Evolutionary conservation across 2,329 filamentous ascomycete genomes (phyloP).

Genomic region (Epichloe glyceriae): DNA sequence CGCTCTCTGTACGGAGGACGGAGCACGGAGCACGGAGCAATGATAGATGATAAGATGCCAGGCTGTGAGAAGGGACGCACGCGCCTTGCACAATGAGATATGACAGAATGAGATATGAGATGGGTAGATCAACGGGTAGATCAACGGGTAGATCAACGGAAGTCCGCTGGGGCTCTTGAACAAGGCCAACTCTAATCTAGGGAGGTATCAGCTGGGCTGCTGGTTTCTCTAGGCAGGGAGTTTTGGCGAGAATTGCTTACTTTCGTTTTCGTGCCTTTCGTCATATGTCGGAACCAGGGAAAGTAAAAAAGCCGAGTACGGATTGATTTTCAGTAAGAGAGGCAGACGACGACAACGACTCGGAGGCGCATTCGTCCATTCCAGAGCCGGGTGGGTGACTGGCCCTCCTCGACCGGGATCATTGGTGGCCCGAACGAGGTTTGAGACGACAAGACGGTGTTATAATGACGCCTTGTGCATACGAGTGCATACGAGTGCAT

Average conservation of each 20-base stretch:
- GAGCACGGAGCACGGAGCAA: too few relatives aligned
- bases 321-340: not conserved
- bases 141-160: too few relatives aligned
- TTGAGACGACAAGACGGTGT: not conserved
- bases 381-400: not conserved
- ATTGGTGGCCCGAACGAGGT: not conserved
- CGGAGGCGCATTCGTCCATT: not conserved
- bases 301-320: not conserved
- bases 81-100: too few relatives aligned
- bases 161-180: not conserved
- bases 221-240: too few relatives aligned
- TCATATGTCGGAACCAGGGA: not conserved
- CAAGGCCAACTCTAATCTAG: not conserved
- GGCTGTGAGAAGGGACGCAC: not conserved
- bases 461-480: not conserved
- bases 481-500: too few relatives aligned
- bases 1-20: not conserved
- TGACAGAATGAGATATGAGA: too few relatives aligned
- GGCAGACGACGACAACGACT: not conserved
- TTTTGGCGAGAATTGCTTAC: too few relatives aligned
- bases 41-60: not conserved
- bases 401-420: not conserved
- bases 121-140: too few relatives aligned
- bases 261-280: not conserved
- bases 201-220: too few relatives aligned